Evolutionary conservation across 2,329 filamentous ascomycete species (phyloP).

Genomic region (Ophiostoma quercus): DNA sequence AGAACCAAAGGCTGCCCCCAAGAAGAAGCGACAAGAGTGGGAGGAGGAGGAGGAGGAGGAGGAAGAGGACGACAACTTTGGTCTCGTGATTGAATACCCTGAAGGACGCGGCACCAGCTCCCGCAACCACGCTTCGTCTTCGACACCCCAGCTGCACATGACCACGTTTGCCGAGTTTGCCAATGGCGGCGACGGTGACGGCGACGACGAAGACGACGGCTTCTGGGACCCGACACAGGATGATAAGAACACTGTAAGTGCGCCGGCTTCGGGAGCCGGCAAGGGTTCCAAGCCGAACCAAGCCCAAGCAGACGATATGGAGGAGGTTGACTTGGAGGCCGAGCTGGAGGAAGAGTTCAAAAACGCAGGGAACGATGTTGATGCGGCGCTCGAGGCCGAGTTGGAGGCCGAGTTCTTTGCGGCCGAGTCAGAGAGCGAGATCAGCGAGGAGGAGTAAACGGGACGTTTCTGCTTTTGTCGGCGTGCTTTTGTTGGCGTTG

Average conservation of each 20-base stretch:
- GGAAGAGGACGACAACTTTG: conserved; percentile 52
- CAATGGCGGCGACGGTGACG: conserved; percentile 31
- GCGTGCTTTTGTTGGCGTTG: not conserved
- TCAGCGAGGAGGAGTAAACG: conserved; percentile 58
- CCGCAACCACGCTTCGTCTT: not conserved
- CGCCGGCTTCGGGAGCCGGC: not conserved
- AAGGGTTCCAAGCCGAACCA: conserved; percentile 20
- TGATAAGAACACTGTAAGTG: not conserved
- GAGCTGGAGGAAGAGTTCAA: conserved; percentile 25
- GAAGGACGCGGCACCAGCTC: conserved; percentile 36
- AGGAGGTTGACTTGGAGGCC: conserved; percentile 23
- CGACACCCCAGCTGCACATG: conserved; percentile 24
- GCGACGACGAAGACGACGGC: conserved; percentile 29
- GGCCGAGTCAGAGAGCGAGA: conserved; percentile 55
- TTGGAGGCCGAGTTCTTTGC: conserved; percentile 47
- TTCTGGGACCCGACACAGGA: conserved; percentile 26
- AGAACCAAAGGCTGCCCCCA: conserved; percentile 27
- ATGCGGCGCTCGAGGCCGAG: conserved; percentile 26
- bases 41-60: conserved; percentile 46
- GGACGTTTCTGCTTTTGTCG: not conserved
- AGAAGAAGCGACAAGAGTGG: conserved; percentile 34
- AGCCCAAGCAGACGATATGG: conserved; percentile 28
- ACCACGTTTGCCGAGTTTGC: conserved; percentile 28
- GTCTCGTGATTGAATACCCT: conserved; percentile 56
- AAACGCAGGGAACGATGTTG: conserved; percentile 24